Evolutionary conservation across 1,139 yeast species (phyloP).

Genomic region (Geotrichum phurueaensis): DNA sequence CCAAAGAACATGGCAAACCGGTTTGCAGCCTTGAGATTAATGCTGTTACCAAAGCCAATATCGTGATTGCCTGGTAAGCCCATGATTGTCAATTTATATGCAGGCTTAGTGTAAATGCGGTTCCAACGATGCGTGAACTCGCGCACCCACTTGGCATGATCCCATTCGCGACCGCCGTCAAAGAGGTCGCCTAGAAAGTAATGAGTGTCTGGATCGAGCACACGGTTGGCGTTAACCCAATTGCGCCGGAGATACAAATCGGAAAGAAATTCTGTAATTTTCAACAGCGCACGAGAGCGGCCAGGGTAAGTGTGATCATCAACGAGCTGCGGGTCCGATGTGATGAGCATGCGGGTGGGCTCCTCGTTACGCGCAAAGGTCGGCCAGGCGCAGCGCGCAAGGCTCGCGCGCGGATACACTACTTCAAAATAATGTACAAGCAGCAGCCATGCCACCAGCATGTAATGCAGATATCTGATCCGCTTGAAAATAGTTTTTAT

Average conservation of each 20-base stretch:
- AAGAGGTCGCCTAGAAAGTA: slow-evolving; percentile 84
- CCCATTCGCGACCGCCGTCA: slow-evolving; percentile 95
- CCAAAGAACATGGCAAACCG: slow-evolving; percentile 76
- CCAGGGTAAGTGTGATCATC: slow-evolving; percentile 62
- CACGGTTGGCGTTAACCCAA: slow-evolving; percentile 54
- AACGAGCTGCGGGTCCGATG: slow-evolving; percentile 91
- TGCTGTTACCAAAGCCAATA: slow-evolving; percentile 78
- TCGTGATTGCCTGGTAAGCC: slow-evolving; percentile 93
- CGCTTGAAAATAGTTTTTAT: neutral
- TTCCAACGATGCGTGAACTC: slow-evolving; percentile 62
- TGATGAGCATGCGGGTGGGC: slow-evolving; percentile 60
- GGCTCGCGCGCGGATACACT: slow-evolving; percentile 43
- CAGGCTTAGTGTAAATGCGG: slow-evolving; percentile 50
- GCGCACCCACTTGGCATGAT: slow-evolving; percentile 57
- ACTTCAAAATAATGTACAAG: slow-evolving; percentile 58
- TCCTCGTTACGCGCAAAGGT: slow-evolving; percentile 45
- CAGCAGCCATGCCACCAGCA: slow-evolving; percentile 43
- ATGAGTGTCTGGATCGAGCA: slow-evolving; percentile 67
- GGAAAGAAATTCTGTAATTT: slow-evolving; percentile 40
- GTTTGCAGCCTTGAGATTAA: slow-evolving; percentile 46
- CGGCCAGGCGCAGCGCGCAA: slow-evolving; percentile 55
- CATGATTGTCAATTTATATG: slow-evolving; percentile 43
- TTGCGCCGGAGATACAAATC: slow-evolving; percentile 80
- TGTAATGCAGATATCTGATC: slow-evolving; percentile 2
- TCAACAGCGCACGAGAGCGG: slow-evolving; percentile 31